These are phyloP conservation scores for Arthrobotrys conoides DNA, from an alignment of 2,329 filamentous ascomycete species.

Conservation along the genomic window DNA sequence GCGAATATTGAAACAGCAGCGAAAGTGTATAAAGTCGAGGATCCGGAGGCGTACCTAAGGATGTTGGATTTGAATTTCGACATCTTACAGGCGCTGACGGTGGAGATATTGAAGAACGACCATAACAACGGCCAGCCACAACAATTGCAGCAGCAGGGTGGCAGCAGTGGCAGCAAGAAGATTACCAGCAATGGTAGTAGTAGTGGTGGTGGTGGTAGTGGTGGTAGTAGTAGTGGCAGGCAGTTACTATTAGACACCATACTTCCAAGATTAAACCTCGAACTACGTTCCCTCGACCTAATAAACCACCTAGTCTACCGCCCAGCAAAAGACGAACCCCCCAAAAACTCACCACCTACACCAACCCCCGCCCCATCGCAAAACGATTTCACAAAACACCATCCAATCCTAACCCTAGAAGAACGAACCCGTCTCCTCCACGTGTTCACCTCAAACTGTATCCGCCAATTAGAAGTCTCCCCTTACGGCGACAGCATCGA, in stretches of 20 bases:
- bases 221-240: not conserved
- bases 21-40: conserved; percentile 14
- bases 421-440: conserved; percentile 56
- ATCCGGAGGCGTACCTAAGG: conserved; percentile 39
- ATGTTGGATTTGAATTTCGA: conserved; percentile 57
- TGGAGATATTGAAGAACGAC: conserved; percentile 37
- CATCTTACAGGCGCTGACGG: conserved; percentile 48
- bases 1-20: conserved; percentile 33
- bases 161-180: not conserved
- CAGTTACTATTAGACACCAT: conserved; percentile 35
- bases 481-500: conserved; percentile 49
- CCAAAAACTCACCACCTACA: not conserved
- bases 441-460: conserved; percentile 56
- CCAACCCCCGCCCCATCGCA: not conserved
- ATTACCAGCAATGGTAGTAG: not conserved
- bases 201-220: not conserved
- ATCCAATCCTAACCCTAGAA: conserved; percentile 29
- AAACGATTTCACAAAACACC: conserved; percentile 19
- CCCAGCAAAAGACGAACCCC: conserved; percentile 39
- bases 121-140: conserved; percentile 2
- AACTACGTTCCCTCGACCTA: conserved; percentile 51
- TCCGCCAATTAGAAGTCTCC: conserved; percentile 33
- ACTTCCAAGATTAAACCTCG: conserved; percentile 54
- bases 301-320: conserved; percentile 53
- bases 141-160: not conserved